Evolutionary conservation across 2,329 filamentous ascomycete genomes (phyloP), one percentile per base, ranked within the genome.

Genomic region (Ascochyta pisi): DNA sequence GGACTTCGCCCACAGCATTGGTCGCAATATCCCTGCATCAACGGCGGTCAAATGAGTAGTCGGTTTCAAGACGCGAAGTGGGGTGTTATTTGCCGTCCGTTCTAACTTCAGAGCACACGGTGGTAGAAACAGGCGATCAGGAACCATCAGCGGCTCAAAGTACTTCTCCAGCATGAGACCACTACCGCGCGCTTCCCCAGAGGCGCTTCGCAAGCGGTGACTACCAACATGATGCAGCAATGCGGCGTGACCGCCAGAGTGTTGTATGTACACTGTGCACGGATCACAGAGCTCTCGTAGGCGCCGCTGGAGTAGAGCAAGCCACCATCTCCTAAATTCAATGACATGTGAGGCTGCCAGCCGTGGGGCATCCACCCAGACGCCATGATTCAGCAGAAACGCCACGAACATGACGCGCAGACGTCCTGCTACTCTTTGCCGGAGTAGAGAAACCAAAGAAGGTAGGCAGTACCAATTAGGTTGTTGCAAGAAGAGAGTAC

Each of bases 301-400:
- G 26, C 44, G 44, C 39, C 31, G 23, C 16, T 24, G 29, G 6
- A 47, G 43, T 26, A 35, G n/a, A 29, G 27, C 19, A 41, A 8
- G 42, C n/a, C 10, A 3, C 26, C 27, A 9, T 29, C 9, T 43
- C 16, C 7, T n/a, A 23, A 33, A 16, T 16, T 39, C 16, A 29
- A 6, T 27, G 35, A 10, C 31, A 37, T 16, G 7, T 42, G 26
- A 31, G n/a, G 7, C n/a, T 7, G 23, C 19, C 1, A 26, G 31
- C n/a, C 33, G n/a, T 29, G 39, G 43, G 31, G 15, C 24, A 26
- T 42, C 37, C 37, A 42, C 35, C 26, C 33, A 19, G n/a, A 33
- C 24, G 33, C 45, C 42, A 42, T 22, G 40, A 54, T 45, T 51
- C 41, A 52, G 42, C 33, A 44, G 29, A 49, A 39, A 49, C 45